These are phyloP conservation scores for Dipodascus geniculatus DNA, from an alignment of 805 yeast genomes.

Conservation along the genomic window DNA sequence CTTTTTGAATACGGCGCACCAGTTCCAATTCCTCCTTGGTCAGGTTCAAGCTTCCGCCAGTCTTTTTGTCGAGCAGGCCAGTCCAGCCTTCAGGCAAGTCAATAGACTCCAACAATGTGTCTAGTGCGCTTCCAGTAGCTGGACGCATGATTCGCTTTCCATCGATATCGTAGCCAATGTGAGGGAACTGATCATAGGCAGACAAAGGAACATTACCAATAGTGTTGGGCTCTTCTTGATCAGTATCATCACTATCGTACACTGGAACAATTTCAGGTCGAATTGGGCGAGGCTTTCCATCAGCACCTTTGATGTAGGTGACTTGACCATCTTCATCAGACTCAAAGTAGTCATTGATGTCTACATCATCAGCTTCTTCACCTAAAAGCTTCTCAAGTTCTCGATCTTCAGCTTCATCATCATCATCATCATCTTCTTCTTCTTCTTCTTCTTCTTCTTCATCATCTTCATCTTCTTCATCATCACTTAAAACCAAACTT, in stretches of 20 bases:
- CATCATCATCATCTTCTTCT: constrained; percentile 21
- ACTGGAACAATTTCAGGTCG: constrained; percentile 87
- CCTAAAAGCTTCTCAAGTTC: constrained; percentile 19
- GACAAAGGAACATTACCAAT: constrained; percentile 88
- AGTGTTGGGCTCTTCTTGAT: constrained; percentile 67
- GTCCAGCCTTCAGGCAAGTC: constrained; percentile 99
- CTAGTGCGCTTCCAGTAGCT: constrained; percentile 91
- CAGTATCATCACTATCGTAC: constrained; percentile 93
- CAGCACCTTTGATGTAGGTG: constrained; percentile 33
- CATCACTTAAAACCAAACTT: constrained; percentile 4
- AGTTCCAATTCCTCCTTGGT: constrained; percentile 81
- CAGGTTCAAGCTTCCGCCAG: constrained; percentile 76
- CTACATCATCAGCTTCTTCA: constrained; percentile 34
- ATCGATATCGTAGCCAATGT: constrained; percentile 90
- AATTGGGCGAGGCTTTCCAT: constrained; percentile 68
- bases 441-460: constrained; percentile 14
- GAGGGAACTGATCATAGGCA: constrained; percentile 96
- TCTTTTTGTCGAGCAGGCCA: constrained; percentile 79
- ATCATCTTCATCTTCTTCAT: constrained; percentile 14
- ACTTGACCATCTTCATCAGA: constrained; percentile 30
- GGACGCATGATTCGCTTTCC: constrained; percentile 99
- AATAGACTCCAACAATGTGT: constrained; percentile 75
- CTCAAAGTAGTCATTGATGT: constrained; percentile 20
- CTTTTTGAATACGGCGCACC: constrained; percentile 72
- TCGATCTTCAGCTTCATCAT: constrained; percentile 11